These are phyloP conservation scores for Penicillium coffeae DNA, from an alignment of 495 filamentous ascomycete species.

Conservation along the genomic window DNA sequence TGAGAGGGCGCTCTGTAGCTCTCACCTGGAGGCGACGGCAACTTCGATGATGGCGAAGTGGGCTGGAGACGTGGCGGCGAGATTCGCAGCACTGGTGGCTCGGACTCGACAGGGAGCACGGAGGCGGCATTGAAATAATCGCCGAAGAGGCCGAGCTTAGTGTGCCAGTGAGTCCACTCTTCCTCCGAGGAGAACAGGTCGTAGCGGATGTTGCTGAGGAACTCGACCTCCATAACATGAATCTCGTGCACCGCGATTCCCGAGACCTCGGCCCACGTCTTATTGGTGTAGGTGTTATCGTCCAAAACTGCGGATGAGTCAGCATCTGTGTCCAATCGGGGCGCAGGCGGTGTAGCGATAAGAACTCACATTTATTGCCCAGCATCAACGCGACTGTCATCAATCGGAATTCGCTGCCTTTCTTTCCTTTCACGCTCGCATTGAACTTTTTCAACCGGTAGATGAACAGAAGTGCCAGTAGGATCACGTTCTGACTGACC, in stretches of 20 bases:
- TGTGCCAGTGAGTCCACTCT: slow-evolving; percentile 85
- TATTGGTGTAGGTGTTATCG: slow-evolving; percentile 99
- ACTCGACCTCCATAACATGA: slow-evolving; percentile 99
- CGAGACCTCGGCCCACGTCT: slow-evolving; percentile 99
- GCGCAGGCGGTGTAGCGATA: slow-evolving; percentile 21
- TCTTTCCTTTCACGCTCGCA: slow-evolving; percentile 79
- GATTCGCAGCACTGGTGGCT: slow-evolving; percentile 27
- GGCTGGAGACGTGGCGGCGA: slow-evolving; percentile 33
- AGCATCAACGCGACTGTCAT: slow-evolving; percentile 97
- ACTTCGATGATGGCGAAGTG: slow-evolving; percentile 38
- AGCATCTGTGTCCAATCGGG: slow-evolving; percentile 16
- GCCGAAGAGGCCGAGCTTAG: slow-evolving; percentile 71
- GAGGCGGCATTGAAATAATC: slow-evolving; percentile 72
- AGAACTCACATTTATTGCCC: slow-evolving; percentile 85
- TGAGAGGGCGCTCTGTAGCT: slow-evolving; percentile 24
- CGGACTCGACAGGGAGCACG: slow-evolving; percentile 27
- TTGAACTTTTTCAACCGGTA: slow-evolving; percentile 90
- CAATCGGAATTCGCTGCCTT: slow-evolving; percentile 92
- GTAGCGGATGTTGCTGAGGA: slow-evolving; percentile 97
- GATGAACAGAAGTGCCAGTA: slow-evolving; percentile 88
- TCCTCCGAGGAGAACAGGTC: slow-evolving; percentile 76
- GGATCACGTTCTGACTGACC: slow-evolving; percentile 92
- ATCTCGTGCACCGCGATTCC: slow-evolving; percentile 92
- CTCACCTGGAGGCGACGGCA: slow-evolving; percentile 53
- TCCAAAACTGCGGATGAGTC: slow-evolving; percentile 66